These are phyloP conservation scores for Cinchona pubescens DNA, from an alignment of 257 asterid species.

Conservation along the genomic window DNA sequence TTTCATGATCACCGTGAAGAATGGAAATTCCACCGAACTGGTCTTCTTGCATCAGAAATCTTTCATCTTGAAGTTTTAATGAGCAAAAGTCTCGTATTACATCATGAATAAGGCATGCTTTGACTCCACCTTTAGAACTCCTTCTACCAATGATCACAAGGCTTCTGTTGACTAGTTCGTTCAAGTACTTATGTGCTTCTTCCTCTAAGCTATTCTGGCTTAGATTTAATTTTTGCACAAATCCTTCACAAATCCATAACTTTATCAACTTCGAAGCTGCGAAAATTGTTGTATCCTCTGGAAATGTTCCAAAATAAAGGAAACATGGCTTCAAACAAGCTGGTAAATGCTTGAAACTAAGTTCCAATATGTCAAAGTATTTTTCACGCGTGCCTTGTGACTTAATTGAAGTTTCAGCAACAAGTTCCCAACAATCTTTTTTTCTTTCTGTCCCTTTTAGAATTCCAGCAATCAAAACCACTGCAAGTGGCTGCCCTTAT, in stretches of 20 bases:
- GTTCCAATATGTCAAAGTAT: neutral
- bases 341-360: constrained; percentile 3
- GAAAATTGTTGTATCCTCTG: neutral
- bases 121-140: no score
- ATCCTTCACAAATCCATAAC: constrained; percentile 15
- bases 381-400: neutral
- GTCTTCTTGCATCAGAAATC: neutral
- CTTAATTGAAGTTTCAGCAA: neutral
- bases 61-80: neutral
- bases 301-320: no score
- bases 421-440: no score
- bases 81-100: constrained; percentile 5
- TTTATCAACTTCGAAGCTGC: neutral
- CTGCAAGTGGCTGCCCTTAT: no score
- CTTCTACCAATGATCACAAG: neutral
- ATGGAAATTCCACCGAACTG: neutral
- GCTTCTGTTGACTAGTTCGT: no score
- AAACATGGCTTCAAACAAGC: no score
- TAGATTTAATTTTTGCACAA: neutral
- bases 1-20: neutral
- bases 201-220: neutral
- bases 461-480: no score
- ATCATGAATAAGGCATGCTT: constrained; percentile 8
- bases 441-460: no score
- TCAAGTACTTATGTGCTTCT: no score